Evolutionary conservation across 1,139 yeast genomes (phyloP), one percentile per base, ranked within the genome.

Genomic region (Barnettozyma hawaiiensis): DNA sequence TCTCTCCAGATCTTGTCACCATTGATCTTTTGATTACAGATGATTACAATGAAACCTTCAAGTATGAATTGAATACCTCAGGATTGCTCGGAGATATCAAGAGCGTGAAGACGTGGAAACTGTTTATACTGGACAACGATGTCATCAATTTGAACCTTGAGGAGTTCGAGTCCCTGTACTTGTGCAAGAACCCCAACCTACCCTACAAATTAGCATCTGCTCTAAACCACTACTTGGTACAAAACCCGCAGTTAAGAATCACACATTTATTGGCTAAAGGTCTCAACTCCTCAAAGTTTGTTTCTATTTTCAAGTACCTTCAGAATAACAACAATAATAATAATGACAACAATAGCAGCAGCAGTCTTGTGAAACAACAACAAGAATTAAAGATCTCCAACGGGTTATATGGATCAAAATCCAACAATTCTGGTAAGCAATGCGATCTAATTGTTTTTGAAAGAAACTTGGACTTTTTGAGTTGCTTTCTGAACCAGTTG

Each of bases 371-470:
- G 9, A 51, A 59, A n/a, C 59, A 61, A 35, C 48, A 44, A 20
- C 42, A 50, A 22, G 47, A 49, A 22, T 43, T 52, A 14, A 55
- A 48, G 39, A 45, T 58, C 22, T 54, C 49, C 8, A 49, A 50
- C 15, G 58, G 60, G 2, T 43, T 54, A 26, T 48, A 48, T 32
- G 55, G 56, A 7, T 42, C 39, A 15, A 44, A 51, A 19, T 51
- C 54, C 10, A 48, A 47, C 26, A 49, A 56, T 44, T 63, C 64
- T 5, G 63, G 62, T 3, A 60, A 59, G 40, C 62, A 62, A 43
- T 67, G 69, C 31, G 86, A 83, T 59, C 64, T 90, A 38, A 72
- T 92, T 14, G 81, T 90, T 1, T 57, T 92, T 19, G 98, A 92
- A 57, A 69, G 98, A 41, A 76, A 79, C 44, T 60, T 81, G 27